These are phyloP conservation scores for Cryomyces minteri DNA, from an alignment of 495 filamentous ascomycete species.

Conservation along the genomic window DNA sequence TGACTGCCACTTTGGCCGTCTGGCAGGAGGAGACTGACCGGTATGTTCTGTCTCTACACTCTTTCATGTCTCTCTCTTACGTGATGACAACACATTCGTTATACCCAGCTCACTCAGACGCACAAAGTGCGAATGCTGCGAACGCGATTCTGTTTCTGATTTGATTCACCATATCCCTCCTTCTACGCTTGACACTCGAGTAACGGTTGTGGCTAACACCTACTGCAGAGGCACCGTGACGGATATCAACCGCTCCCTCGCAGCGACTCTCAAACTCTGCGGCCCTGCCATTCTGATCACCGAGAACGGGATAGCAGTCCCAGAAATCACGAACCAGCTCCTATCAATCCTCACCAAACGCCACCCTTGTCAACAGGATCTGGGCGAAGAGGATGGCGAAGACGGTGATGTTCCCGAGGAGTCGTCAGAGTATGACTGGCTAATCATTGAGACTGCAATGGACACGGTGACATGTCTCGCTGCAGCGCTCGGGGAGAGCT, in stretches of 20 bases:
- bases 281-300: slow-evolving; percentile 73
- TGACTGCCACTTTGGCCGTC: slow-evolving; percentile 62
- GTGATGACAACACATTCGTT: slow-evolving; percentile 82
- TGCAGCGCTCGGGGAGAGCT: slow-evolving; percentile 61
- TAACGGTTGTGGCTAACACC: slow-evolving; percentile 7
- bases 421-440: slow-evolving; percentile 92
- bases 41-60: slow-evolving; percentile 30
- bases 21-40: slow-evolving; percentile 85
- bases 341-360: slow-evolving; percentile 63
- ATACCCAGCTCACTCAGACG: slow-evolving; percentile 99
- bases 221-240: slow-evolving; percentile 59
- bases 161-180: not conserved
- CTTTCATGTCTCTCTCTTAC: slow-evolving; percentile 14
- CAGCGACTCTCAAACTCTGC: slow-evolving; percentile 80
- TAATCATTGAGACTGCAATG: slow-evolving; percentile 82
- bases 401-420: slow-evolving; percentile 58
- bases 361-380: slow-evolving; percentile 84
- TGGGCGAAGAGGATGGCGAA: slow-evolving; percentile 35
- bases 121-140: slow-evolving; percentile 70
- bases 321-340: slow-evolving; percentile 43
- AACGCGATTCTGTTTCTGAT: slow-evolving; percentile 59
- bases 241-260: slow-evolving; percentile 87
- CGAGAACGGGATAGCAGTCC: slow-evolving; percentile 37
- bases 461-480: slow-evolving; percentile 76
- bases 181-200: slow-evolving; percentile 14